Evolutionary conservation across 2,329 filamentous ascomycete genomes (phyloP).

Genomic region (Phaeosphaeriaceae sp.): DNA sequence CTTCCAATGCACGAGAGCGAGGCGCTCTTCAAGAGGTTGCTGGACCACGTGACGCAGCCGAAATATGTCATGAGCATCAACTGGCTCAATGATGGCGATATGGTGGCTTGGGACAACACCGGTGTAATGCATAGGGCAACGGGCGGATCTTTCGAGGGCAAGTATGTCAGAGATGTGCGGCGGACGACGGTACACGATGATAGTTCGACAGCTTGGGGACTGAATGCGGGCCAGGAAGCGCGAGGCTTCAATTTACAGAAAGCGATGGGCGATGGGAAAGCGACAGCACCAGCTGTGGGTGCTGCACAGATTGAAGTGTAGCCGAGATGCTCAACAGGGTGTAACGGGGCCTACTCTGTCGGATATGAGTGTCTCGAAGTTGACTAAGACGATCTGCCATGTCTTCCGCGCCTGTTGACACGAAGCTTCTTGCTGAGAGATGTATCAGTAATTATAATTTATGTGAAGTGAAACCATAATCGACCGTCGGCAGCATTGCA

Average conservation of each 20-base stretch:
- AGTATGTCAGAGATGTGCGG: constrained; percentile 61
- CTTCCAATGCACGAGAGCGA: constrained; percentile 39
- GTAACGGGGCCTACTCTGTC: neutral
- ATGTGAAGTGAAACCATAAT: too few relatives aligned
- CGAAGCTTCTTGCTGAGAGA: neutral
- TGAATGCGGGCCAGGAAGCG: constrained; percentile 42
- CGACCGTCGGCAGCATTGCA: too few relatives aligned
- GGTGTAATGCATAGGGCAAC: constrained; percentile 63
- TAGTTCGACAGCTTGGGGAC: constrained; percentile 51
- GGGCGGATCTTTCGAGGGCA: constrained; percentile 57
- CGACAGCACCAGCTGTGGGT: neutral
- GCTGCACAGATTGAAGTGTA: neutral
- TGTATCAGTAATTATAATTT: too few relatives aligned
- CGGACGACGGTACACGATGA: constrained; percentile 63
- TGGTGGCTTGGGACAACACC: constrained; percentile 68
- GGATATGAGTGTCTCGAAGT: neutral
- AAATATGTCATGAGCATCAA: constrained; percentile 56
- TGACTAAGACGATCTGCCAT: neutral
- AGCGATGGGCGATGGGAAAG: constrained; percentile 1
- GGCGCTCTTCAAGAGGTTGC: constrained; percentile 51
- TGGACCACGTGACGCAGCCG: constrained; percentile 56
- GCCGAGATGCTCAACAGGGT: neutral
- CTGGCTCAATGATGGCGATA: constrained; percentile 59
- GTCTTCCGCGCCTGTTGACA: neutral
- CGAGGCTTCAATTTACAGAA: constrained; percentile 21